Base-by-base conservation (phyloP, 768 basidiomycete species). In the Kwoniella pini region DNA sequence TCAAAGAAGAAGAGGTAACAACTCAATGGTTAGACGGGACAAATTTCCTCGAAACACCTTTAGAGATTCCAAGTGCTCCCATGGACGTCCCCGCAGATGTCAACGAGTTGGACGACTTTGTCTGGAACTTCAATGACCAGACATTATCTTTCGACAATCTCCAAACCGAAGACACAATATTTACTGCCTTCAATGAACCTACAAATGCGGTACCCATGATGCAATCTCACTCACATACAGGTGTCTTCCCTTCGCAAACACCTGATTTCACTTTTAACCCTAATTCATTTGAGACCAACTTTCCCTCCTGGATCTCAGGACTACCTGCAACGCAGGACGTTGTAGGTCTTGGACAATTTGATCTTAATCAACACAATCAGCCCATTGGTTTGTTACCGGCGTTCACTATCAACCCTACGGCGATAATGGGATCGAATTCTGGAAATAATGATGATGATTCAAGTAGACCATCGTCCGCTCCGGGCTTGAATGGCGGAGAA, bases 101-200 rank as follows among this genome's bases (percentile, higher is more conserved):
- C 4, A 38, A 38, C 42, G 55, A 57, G 24, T 42, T 49, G 12
- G 72, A 68, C 3, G 73, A 75, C 26, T 28, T 49, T 6, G 42
- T 72, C 5, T 58, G 60, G 22, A 64, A 65, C 27, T 62, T 71
- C 44, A 64, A 69, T 45, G 69, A 72, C 36, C 72, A 69, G 67
- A 66, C 65, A 10, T 68, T 70, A 48, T 54, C 67, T 13, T 50
- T 27, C 26, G 46, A 46, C 19, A 36, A 55, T 19, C 33, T 62
- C 27, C 58, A 63, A 6, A 28, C 62, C 0, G 69, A 71, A 4
- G 59, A 49, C 30, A 69, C 65, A 22, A 67, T 74, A 39, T 73
- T 70, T 28, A 62, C 64, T 17, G 67, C 69, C 28, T 73, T 70
- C 61, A 46, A 60, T 42, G 48, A 53, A 33, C 51, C 54, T 3